These are phyloP conservation scores for Omphalotus guepiniiformis DNA, from an alignment of 768 basidiomycete genomes.

Conservation along the genomic window DNA sequence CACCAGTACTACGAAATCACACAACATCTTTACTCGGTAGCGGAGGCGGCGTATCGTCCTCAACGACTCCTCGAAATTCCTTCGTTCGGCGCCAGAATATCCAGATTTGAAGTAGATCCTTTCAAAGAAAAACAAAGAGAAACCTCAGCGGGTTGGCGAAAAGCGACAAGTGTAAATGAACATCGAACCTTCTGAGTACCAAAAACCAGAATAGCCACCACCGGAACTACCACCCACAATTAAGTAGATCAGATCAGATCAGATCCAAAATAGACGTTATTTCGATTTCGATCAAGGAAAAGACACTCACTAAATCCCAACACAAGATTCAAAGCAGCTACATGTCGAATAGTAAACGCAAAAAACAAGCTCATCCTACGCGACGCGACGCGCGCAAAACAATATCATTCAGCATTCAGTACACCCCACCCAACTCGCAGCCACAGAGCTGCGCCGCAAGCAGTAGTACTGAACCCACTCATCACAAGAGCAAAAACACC, in stretches of 20 bases:
- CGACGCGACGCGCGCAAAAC: too few relatives aligned
- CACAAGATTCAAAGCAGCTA: constrained; percentile 5
- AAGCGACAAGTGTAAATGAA: background rate
- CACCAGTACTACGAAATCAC: too few relatives aligned
- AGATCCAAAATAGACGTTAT: background rate
- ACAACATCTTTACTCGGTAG: too few relatives aligned
- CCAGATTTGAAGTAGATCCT: constrained; percentile 7
- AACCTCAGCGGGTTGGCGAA: background rate
- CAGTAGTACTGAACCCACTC: background rate
- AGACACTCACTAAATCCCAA: constrained; percentile 1
- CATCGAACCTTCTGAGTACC: constrained; percentile 1
- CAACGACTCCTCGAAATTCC: too few relatives aligned
- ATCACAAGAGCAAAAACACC: constrained; percentile 3
- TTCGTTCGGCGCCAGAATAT: too few relatives aligned
- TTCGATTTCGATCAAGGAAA: background rate
- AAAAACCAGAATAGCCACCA: background rate
- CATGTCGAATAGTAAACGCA: constrained; percentile 4
- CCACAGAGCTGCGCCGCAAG: background rate
- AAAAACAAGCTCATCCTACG: constrained; percentile 4
- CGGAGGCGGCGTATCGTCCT: too few relatives aligned
- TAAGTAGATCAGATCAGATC: background rate
- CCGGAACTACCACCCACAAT: too few relatives aligned
- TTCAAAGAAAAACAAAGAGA: background rate
- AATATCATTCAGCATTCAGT: background rate
- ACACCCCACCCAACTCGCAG: background rate